Evolutionary conservation across 2,329 filamentous ascomycete genomes (phyloP).

Genomic region (Fusarium chlamydosporum): DNA sequence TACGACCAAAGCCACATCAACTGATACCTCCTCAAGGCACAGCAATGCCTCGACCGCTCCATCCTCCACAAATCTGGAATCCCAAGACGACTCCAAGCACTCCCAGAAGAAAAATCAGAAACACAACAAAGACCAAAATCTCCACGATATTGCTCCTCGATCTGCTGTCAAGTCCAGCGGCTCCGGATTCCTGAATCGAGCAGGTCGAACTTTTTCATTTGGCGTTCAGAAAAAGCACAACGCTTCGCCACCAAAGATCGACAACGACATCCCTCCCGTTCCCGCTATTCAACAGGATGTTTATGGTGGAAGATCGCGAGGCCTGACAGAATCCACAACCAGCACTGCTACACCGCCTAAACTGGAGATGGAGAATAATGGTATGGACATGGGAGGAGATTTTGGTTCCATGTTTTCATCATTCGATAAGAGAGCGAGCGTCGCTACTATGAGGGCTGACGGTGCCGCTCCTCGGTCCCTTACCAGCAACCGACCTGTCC

Average conservation of each 20-base stretch:
- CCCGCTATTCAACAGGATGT: slow-evolving; percentile 54
- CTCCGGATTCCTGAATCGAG: slow-evolving; percentile 67
- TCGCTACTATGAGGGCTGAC: slow-evolving; percentile 63
- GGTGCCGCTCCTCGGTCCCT: slow-evolving; percentile 61
- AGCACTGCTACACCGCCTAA: slow-evolving; percentile 68
- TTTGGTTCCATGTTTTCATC: slow-evolving; percentile 69
- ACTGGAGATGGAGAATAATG: slow-evolving; percentile 61
- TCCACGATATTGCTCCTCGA: slow-evolving; percentile 56
- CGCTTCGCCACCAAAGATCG: slow-evolving; percentile 50
- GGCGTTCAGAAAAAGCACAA: slow-evolving; percentile 67
- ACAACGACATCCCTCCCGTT: slow-evolving; percentile 58
- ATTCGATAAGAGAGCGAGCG: slow-evolving; percentile 69
- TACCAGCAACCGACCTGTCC: slow-evolving; percentile 60
- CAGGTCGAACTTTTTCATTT: slow-evolving; percentile 72
- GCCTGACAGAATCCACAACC: slow-evolving; percentile 68
- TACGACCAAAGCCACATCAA: slow-evolving; percentile 71
- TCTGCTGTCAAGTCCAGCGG: slow-evolving; percentile 64
- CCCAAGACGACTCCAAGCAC: slow-evolving; percentile 52
- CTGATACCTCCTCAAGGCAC: slow-evolving; percentile 72
- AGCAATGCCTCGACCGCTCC: slow-evolving; percentile 74
- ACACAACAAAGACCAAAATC: slow-evolving; percentile 51
- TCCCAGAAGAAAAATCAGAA: slow-evolving; percentile 58
- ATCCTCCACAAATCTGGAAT: slow-evolving; percentile 65
- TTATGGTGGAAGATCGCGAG: slow-evolving; percentile 59
- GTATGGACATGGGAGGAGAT: slow-evolving; percentile 69